These are phyloP conservation scores for Colletotrichum gloeosporioides DNA, from an alignment of 2,329 filamentous ascomycete species.

Conservation along the genomic window DNA sequence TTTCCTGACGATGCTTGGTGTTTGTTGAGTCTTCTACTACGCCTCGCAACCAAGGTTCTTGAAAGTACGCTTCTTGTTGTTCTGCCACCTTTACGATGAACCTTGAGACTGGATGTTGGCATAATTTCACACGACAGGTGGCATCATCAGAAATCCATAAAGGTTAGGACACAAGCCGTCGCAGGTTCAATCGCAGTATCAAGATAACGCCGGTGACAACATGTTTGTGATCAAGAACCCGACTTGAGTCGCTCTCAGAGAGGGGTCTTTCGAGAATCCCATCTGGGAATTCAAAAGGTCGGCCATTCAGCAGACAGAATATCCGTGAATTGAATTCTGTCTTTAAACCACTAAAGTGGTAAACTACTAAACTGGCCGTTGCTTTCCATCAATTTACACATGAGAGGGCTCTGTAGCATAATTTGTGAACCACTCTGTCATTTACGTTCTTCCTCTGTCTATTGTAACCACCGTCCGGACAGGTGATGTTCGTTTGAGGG, in stretches of 20 bases:
- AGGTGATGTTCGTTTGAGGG: background rate
- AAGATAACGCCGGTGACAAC: no score
- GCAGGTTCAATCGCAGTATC: background rate
- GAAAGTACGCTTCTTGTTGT: background rate
- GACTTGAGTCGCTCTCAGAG: no score
- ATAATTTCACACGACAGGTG: fast-evolving
- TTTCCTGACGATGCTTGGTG: no score
- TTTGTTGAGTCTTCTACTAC: background rate
- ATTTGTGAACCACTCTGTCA: background rate
- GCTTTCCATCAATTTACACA: fast-evolving
- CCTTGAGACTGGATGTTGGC: fast-evolving
- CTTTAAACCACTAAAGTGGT: background rate
- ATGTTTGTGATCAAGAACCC: no score
- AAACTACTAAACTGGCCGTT: background rate
- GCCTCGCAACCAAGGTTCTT: background rate
- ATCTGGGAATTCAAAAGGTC: no score
- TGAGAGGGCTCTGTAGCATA: background rate
- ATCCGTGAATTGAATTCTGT: background rate
- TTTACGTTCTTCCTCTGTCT: background rate
- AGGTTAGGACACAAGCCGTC: background rate
- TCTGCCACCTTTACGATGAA: background rate
- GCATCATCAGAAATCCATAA: background rate
- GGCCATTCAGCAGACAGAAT: background rate
- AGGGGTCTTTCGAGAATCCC: no score
- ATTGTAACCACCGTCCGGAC: background rate